Evolutionary conservation across 495 filamentous ascomycete genomes (phyloP), one percentile per base, ranked within the genome.

Genomic region (Amorphotheca resinae): DNA sequence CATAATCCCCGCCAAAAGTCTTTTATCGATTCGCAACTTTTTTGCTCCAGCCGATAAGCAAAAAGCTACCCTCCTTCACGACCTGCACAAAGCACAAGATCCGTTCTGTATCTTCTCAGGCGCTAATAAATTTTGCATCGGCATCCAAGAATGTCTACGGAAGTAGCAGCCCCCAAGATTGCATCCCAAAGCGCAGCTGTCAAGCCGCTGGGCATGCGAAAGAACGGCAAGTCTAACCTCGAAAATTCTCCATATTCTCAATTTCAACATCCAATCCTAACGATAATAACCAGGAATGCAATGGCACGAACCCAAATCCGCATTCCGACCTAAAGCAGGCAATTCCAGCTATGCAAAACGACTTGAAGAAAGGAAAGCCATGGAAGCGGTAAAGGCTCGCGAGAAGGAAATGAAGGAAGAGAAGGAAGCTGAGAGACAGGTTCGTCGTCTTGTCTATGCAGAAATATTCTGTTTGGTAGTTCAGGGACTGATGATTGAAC

Each of bases 371-470:
- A 72, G 81, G 38, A 73, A 74, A 42, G 73, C 77, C 5, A 65
- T 79, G 43, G 70, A 77, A 1, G 75, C 80, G 2, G 74, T 81
- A 47, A 98, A 94, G 65, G 82, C 87, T 15, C 82, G 80, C 43
- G 91, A 96, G 63, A 83, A 80, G 56, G 87, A 95, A 58, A 79
- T 98, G 79, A 95, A 91, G 64, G 83, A 85, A 4, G 91, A 96
- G 65, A 94, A 93, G 60, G 86, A 93, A 57, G 76, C 79, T 7
- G 85, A 83, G 57, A 69, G 85, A 68, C 71, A 89, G 72, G 87
- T 94, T 61, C 30, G 52, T n/a, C n/a, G n/a, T n/a, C n/a, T n/a
- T n/a, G n/a, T n/a, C n/a, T n/a, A n/a, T n/a, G n/a, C n/a, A n/a
- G n/a, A n/a, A n/a, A n/a, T n/a, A n/a, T n/a, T n/a, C n/a, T n/a